Evolutionary conservation across 768 basidiomycete genomes (phyloP).

Genomic region (Tricholoma bakamatsutake): DNA sequence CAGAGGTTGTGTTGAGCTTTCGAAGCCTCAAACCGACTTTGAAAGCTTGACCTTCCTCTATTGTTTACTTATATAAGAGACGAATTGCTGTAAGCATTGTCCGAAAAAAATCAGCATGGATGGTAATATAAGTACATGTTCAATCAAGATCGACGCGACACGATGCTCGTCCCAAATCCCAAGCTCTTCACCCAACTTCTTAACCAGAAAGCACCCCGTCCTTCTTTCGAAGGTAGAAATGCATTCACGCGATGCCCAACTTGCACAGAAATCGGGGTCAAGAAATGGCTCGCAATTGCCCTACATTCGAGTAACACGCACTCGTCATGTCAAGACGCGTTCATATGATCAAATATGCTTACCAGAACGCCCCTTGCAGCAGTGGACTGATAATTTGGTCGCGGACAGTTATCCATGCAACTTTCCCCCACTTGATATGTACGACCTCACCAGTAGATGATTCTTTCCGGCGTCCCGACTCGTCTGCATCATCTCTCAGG

Average conservation of each 20-base stretch:
- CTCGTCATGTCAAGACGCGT: neutral
- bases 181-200: constrained; percentile 29
- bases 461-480: constrained; percentile 10
- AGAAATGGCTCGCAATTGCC: constrained; percentile 40
- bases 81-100: neutral
- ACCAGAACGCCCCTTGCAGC: constrained; percentile 65
- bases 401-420: constrained; percentile 57
- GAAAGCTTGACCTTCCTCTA: neutral
- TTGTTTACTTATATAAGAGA: neutral
- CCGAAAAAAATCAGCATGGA: neutral
- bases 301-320: constrained; percentile 20
- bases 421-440: constrained; percentile 48
- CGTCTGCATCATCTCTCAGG: constrained; percentile 23
- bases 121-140: neutral
- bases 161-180: constrained; percentile 14
- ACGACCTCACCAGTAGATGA: constrained; percentile 26
- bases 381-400: constrained; percentile 69
- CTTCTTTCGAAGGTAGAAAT: constrained; percentile 30
- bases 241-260: constrained; percentile 29
- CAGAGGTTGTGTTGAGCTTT: no score
- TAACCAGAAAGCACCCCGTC: constrained; percentile 36
- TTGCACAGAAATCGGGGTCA: constrained; percentile 34
- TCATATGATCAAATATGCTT: constrained; percentile 19
- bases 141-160: neutral
- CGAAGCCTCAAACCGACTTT: neutral